Base-by-base conservation (phyloP, 257 asterid genomes). In the Solanum clarkiae region DNA sequence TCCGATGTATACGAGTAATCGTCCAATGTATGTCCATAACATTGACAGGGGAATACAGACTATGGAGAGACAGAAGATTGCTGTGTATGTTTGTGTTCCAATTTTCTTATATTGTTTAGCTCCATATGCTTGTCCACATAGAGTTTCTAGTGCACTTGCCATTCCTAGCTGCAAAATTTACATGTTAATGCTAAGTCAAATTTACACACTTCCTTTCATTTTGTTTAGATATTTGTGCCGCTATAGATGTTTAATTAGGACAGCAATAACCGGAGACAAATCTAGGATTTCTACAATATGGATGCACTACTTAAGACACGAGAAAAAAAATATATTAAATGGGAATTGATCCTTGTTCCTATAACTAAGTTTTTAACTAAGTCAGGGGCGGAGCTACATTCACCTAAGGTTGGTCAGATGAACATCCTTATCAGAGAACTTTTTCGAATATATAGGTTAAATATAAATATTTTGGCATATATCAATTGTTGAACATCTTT, bases 71-170 rank as follows among this genome's bases (percentile, higher is more conserved):
- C 89, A 92, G 20, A 93, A 62, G 10, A 94, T 90, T 3, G 93
- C 97, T 2, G 98, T 92, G 87, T 91, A 93, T 16, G 94, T 94
- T 85, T 93, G 97, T 44, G 92, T 92, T 84, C 96, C 98, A 40
- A 94, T 26, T 85, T 89, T 95, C 65, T 92, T 85, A 26, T 91
- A 94, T 85, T 94, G 97, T 26, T 92, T 79, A 85, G 98, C 97
- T 79, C 98, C 98, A 84, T 86, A 95, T 3, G 98, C 95, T 82
- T 94, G 99, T 26, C 97, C 97, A 10, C 93, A 88, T 8, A 93
- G 87, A 0, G 98, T 94, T 89, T 93, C 99, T 84, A 95, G 81
- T 40, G 95, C 99, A 80, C 94, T 63, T 1, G 98, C 95, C 97
- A 94, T 91, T 26, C 98, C 99, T 68, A 92, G 83, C 97, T 95